Percentiles rank a stretch among this genome's conserved stretches.
phyloP scores from a whole-genome alignment of 2,329 filamentous ascomycete genomes.

The Botrytis tulipae region DNA sequence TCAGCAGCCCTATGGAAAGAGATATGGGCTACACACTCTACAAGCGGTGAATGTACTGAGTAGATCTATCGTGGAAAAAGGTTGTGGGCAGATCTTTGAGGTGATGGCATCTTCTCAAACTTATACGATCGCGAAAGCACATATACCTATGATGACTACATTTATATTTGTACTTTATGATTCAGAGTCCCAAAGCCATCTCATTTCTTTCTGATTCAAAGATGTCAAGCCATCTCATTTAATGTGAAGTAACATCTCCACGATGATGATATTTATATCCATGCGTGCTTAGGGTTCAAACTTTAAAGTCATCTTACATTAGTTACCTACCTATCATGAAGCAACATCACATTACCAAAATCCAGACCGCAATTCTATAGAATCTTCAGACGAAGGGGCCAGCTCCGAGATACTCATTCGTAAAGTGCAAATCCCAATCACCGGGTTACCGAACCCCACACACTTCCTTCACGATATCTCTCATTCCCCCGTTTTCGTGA shows the following conservation, averaged over 20 bases:
- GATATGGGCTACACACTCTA: not conserved
- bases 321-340: not conserved
- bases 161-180: not conserved
- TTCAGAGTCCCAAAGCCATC: not conserved
- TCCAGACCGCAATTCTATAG: not conserved
- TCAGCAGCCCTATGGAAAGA: not conserved
- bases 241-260: not conserved
- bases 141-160: not conserved
- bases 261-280: not conserved
- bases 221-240: not conserved
- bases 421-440: conserved; percentile 8
- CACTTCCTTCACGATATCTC: not conserved
- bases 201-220: not conserved
- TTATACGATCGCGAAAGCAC: not conserved
- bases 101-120: not conserved
- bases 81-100: not conserved
- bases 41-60: not conserved
- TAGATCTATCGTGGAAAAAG: not conserved
- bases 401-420: not conserved
- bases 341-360: conserved; percentile 1
- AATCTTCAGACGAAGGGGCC: conserved; percentile 10
- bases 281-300: not conserved
- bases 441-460: conserved; percentile 3
- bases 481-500: conserved; percentile 4
- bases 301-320: not conserved